Evolutionary conservation across 1,139 yeast species (phyloP).

Genomic region (Hyphopichia buzzinii): DNA sequence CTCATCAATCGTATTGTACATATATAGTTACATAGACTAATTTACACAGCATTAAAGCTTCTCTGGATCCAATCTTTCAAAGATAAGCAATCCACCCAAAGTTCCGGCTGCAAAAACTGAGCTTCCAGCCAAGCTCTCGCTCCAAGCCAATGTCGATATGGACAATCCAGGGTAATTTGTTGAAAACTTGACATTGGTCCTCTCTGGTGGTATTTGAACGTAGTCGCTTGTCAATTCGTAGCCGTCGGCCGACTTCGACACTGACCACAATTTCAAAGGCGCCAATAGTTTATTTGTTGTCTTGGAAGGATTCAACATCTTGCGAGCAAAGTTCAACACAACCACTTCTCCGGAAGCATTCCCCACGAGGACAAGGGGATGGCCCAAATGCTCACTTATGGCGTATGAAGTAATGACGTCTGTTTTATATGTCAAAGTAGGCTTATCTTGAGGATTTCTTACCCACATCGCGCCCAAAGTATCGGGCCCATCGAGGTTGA

Average conservation of each 20-base stretch:
- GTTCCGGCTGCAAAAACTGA: conserved; percentile 67
- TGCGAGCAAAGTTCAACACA: conserved; percentile 36
- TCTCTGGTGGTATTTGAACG: conserved; percentile 28
- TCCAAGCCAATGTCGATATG: conserved; percentile 62
- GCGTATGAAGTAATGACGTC: conserved; percentile 31
- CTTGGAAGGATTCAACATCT: conserved; percentile 33
- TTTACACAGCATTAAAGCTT: conserved; percentile 3
- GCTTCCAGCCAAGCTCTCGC: conserved; percentile 48
- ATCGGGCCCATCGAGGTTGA: conserved; percentile 29
- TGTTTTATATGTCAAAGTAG: conserved; percentile 26
- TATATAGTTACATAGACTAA: conserved; percentile 1
- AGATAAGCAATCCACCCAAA: conserved; percentile 61
- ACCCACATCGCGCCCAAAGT: conserved; percentile 26
- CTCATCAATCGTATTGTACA: background rate
- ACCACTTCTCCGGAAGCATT: conserved; percentile 58
- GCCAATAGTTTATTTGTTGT: conserved; percentile 26
- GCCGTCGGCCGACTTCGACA: conserved; percentile 13
- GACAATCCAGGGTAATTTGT: conserved; percentile 54
- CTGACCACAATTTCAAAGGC: conserved; percentile 39
- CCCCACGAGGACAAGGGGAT: conserved; percentile 63
- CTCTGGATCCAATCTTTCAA: conserved; percentile 52
- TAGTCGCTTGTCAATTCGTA: conserved; percentile 25
- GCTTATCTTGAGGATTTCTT: conserved; percentile 37
- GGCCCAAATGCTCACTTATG: conserved; percentile 40
- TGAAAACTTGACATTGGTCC: conserved; percentile 22